These are phyloP conservation scores for Fistulina hepatica DNA, from an alignment of 1,284 basidiomycete genomes.

Conservation along the genomic window DNA sequence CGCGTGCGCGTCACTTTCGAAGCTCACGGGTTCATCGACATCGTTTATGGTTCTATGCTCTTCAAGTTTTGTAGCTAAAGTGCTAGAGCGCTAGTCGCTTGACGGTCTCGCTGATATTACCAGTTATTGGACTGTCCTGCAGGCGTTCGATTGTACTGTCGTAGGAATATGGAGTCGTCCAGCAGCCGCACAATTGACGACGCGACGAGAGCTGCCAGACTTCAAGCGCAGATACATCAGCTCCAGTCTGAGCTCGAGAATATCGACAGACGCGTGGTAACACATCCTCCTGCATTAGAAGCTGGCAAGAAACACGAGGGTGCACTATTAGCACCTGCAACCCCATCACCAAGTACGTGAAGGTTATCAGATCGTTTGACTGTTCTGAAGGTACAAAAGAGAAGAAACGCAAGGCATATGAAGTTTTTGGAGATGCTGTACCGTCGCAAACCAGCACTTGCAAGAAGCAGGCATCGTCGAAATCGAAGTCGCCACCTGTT, in stretches of 20 bases:
- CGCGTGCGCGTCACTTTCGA: too few relatives aligned
- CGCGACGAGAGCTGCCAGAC: conserved; percentile 21
- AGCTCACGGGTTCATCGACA: too few relatives aligned
- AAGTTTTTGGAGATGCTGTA: conserved; percentile 7
- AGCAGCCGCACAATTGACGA: too few relatives aligned
- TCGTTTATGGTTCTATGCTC: too few relatives aligned
- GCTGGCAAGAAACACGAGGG: conserved; percentile 24
- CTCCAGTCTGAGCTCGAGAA: conserved; percentile 25
- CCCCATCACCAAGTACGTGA: conserved; percentile 58
- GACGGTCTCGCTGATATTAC: too few relatives aligned
- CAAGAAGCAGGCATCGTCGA: neutral
- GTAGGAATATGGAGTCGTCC: too few relatives aligned
- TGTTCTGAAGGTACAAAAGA: conserved; percentile 23
- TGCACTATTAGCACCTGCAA: conserved; percentile 45
- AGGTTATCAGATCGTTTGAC: conserved; percentile 6
- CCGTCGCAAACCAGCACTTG: neutral
- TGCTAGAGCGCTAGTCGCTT: too few relatives aligned
- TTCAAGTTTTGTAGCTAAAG: too few relatives aligned
- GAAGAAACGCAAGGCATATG: conserved; percentile 28
- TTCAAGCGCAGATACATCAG: conserved; percentile 13
- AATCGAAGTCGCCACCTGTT: conserved; percentile 18
- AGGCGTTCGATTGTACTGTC: too few relatives aligned
- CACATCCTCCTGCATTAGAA: too few relatives aligned
- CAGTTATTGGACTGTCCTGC: too few relatives aligned
- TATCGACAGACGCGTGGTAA: conserved; percentile 47